Evolutionary conservation across 176 grass and related monocot genomes (phyloP), one percentile per base, ranked within the genome.

Genomic region (Oryza glumipatula): DNA sequence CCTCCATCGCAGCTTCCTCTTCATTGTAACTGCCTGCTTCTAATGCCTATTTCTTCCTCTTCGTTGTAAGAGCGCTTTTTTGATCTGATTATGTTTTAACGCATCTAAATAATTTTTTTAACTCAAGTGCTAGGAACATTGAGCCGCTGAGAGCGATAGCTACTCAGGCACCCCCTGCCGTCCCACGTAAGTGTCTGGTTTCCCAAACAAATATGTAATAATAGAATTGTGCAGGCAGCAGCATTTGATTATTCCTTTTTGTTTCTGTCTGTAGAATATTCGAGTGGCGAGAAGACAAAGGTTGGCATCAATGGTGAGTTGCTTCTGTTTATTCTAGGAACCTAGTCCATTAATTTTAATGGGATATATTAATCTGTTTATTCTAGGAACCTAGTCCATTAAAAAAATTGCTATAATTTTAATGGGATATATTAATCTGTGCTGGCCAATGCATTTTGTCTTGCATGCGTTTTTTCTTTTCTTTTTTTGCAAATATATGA

Each of bases 301-400:
- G 74, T 99, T 35, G 96, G 96, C 33, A 99, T 99, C 80, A 99
- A 99, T 32, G 96, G 91, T 95, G 84, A 94, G 94, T 80, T 72
- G 70, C 46, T 67, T 70, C 17, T 56, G 21, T 80, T 43, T 9
- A 44, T 66, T 10, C 21, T 70, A 28, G 32, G 35, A 70, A 61
- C 26, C 9, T 22, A 30, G 7, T 69, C 70, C 51, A 54, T 19
- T 23, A 19, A 68, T 68, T 24, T 78, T 32, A 17, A 65, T 66
- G 65, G 13, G n/a, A 41, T 47, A 70, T 15, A 80, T 75, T 58
- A 75, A 21, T 19, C 35, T 36, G 45, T 81, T 38, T 38, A 44
- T 65, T 9, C 21, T 70, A 26, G 32, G 35, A 69, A 61, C 26
- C 9, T 22, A 28, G 7, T 61, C 70, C 51, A 52, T 19, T 28